Base-by-base conservation (phyloP, 371 early-diverging fungal genomes). In the Paraphysoderma sedebokerense region DNA sequence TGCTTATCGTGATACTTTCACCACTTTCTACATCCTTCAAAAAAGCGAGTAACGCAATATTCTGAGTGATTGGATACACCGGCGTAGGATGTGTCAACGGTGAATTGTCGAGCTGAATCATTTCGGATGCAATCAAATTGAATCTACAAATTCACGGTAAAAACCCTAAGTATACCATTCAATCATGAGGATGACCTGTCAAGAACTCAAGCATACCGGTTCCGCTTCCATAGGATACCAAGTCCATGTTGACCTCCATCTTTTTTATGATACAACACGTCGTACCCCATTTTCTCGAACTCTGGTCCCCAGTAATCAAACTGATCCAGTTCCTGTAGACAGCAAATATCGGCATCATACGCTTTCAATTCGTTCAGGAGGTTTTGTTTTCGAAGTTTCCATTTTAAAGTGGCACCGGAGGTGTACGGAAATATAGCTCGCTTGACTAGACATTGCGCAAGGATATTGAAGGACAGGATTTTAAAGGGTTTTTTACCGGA, bases 241-340 rank as follows among this genome's bases (percentile, higher is more conserved):
- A 62, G 29, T 19, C 65, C 65, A 35, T 62, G 62, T 29, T 57
- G 53, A 3, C 9, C 42, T n/a, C n/a, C n/a, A n/a, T n/a, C n/a
- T n/a, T n/a, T n/a, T n/a, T n/a, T n/a, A n/a, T n/a, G n/a, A 40
- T 53, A 51, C 33, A 22, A 27, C 23, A 28, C 48, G 15, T 57
- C 55, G 29, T 62, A 60, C 8, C 60, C 56, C 6, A 42, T 37
- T 3, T 36, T 28, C 1, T 12, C 12, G 4, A 58, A 35, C 5
- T 3, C 12, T 13, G 42, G 35, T 0, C 3, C 31, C 19, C 52
- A 30, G 1, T 54, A 38, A 19, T 36, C 35, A 28, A 59, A 54
- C 28, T 15, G 5, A 47, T 60, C 62, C 8, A 60, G 59, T 35
- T 65, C 65, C 48, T 60, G 60, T 20, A 65, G 46, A 29, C 52